Evolutionary conservation across 768 basidiomycete genomes (phyloP), one percentile per base, ranked within the genome.

Genomic region (Collybia sp.): DNA sequence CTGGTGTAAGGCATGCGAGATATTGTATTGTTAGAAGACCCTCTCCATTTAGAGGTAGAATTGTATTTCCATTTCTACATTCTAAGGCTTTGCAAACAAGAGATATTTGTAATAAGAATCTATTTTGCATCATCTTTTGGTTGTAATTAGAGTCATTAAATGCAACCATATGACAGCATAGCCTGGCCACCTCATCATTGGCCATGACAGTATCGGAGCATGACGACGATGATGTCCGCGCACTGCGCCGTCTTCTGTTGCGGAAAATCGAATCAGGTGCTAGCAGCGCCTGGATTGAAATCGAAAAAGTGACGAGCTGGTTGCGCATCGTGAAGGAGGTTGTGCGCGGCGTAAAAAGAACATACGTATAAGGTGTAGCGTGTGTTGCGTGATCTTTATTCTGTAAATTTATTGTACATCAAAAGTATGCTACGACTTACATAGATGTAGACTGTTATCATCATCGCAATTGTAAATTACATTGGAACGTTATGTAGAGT

Each of bases 311-410:
- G 30, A 68, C 67, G 17, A 64, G 62, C 1, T 87, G 85, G 84
- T 61, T 86, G 15, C 69, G 73, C 40, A 77, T 86, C 42, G 76
- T 87, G 48, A 81, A 77, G 52, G 82, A 80, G 42, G 80, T 79
- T 20, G 69, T 83, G 12, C 70, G 75, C 35, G 77, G 82, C 42
- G 72, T 80, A 39, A 77, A 77, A 59, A 61, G 74, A 48, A 71
- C 75, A 43, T 75, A 75, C 53, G 51, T 76, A 39, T 76, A 55
- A 58, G 50, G 38, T 25, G 36, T 37, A 34, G 31, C 10, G 37
- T 51, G 40, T 50, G 42, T 48, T n/a, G n/a, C n/a, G 40, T 31
- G 40, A 11, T 25, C 18, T 40, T 49, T 41, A 35, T 40, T 45
- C 50, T 58, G 55, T 58, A 54, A 50, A 50, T 47, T 59, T 62